Base-by-base conservation (phyloP, 2,329 filamentous ascomycete genomes). In the Emmonsiellopsis sp. region DNA sequence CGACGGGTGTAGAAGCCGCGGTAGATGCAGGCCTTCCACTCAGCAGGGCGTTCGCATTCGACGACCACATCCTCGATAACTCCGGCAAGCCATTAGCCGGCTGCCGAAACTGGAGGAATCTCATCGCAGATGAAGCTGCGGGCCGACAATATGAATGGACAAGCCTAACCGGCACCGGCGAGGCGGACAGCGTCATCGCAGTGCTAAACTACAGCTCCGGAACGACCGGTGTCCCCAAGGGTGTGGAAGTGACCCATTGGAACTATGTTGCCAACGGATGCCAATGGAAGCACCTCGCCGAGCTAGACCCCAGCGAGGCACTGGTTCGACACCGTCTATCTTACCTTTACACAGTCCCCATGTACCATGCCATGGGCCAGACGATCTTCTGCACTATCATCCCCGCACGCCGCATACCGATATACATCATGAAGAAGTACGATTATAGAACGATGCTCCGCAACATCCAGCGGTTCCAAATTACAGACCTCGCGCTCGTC, bases 201-300 rank as follows among this genome's bases (percentile, higher is more conserved):
- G 84, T 81, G 32, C 78, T 93, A 56, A 92, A 93, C 68, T 93
- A 92, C 70, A 87, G 82, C 59, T 67, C 64, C 45, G 71, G 88
- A 10, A 90, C 86, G 1, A 94, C 88, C 0, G 88, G 88, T 7
- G 77, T 89, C 5, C 87, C 88, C 10, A 94, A 94, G 66, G 88
- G 88, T 8, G 88, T 93, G 11, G 83, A 87, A 69, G 86, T 92
- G 58, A 82, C 84, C n/a, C 88, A 93, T 68, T 73, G 76, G 55
- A 86, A 88, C 59, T 87, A 88, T 62, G 79, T 90, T 42, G 77
- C 86, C 57, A 92, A 91, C 64, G 79, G 81, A 9, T 14, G 10
- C n/a, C 42, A 44, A 27, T 17, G 42, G 21, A 44, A 44, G 10
- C 21, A 44, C 14, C 42, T 17, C 42, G 42, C 36, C 36, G 36